These are phyloP conservation scores for Chondrus crispus DNA, from an alignment of 23 red algal species.

Conservation along the genomic window DNA sequence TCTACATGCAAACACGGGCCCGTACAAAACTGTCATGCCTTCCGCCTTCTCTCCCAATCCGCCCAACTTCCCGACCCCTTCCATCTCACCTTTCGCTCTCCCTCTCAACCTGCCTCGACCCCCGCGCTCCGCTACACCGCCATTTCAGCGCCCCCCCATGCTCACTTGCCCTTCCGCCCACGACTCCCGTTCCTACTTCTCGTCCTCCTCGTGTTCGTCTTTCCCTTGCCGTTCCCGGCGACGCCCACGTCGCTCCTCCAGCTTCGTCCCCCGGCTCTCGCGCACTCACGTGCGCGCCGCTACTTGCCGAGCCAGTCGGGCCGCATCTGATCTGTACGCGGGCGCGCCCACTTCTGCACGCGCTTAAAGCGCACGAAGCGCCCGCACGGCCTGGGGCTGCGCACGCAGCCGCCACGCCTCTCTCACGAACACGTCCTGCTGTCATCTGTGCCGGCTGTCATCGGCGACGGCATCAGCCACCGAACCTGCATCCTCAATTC, in stretches of 20 bases:
- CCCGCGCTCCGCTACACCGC: too few species aligned
- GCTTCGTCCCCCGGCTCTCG: too few species aligned
- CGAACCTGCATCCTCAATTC: neutral
- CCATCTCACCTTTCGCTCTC: too few species aligned
- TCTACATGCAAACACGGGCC: neutral
- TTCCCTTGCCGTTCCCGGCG: neutral
- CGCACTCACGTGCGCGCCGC: neutral
- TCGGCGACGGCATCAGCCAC: constrained; percentile 28
- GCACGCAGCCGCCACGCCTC: too few species aligned
- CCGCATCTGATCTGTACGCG: neutral
- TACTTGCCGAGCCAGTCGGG: neutral
- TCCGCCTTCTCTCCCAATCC: too few species aligned
- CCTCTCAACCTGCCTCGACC: too few species aligned
- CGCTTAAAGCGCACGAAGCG: neutral
- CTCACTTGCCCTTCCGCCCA: neutral
- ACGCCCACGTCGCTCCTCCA: neutral
- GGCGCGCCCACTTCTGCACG: neutral
- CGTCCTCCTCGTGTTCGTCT: neutral
- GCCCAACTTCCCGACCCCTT: too few species aligned
- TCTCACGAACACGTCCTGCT: constrained; percentile 25
- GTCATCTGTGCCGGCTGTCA: neutral
- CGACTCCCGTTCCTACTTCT: neutral
- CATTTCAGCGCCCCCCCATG: too few species aligned
- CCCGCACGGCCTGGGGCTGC: neutral
- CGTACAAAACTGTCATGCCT: too few species aligned